A percentile compares a stretch with the other conserved stretches of the same genome.
Evolutionary conservation across 2,329 filamentous ascomycete genomes (phyloP).

Genomic region (Fusarium anguioides): DNA sequence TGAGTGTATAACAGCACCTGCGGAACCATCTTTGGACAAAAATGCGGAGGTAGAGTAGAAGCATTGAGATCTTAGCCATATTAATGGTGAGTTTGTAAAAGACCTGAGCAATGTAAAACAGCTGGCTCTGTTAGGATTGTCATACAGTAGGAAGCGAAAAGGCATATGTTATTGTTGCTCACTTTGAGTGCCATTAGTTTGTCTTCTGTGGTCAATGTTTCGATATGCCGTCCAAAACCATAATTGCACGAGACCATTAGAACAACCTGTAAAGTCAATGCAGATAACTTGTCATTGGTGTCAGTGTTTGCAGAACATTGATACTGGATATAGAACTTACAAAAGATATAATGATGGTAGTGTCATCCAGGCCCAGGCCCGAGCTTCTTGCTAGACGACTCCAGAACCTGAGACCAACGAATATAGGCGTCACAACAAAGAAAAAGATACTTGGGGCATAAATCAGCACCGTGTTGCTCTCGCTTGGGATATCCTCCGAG

Average conservation of each 20-base stretch:
- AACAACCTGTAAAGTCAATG: conserved; percentile 51
- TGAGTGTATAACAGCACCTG: conserved; percentile 54
- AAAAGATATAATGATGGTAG: conserved; percentile 55
- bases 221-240: conserved; percentile 57
- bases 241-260: conserved; percentile 56
- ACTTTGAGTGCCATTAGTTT: conserved; percentile 54
- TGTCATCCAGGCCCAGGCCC: conserved; percentile 56
- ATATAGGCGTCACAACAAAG: conserved; percentile 55
- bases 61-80: conserved; percentile 63
- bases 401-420: conserved; percentile 55
- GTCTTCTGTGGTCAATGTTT: conserved; percentile 49
- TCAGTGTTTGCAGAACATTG: not conserved
- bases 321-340: conserved; percentile 41
- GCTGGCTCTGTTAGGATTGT: conserved; percentile 46
- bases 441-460: conserved; percentile 56
- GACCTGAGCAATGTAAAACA: conserved; percentile 63
- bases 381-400: conserved; percentile 52
- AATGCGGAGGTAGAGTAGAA: conserved; percentile 65
- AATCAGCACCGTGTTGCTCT: conserved; percentile 54
- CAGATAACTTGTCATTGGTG: conserved; percentile 47
- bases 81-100: conserved; percentile 67
- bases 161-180: not conserved
- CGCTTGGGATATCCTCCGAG: conserved; percentile 46
- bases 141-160: not conserved
- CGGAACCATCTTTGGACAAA: conserved; percentile 61